phyloP scores from a whole-genome alignment of 2,329 filamentous ascomycete species.

The Bisporella sp. region DNA sequence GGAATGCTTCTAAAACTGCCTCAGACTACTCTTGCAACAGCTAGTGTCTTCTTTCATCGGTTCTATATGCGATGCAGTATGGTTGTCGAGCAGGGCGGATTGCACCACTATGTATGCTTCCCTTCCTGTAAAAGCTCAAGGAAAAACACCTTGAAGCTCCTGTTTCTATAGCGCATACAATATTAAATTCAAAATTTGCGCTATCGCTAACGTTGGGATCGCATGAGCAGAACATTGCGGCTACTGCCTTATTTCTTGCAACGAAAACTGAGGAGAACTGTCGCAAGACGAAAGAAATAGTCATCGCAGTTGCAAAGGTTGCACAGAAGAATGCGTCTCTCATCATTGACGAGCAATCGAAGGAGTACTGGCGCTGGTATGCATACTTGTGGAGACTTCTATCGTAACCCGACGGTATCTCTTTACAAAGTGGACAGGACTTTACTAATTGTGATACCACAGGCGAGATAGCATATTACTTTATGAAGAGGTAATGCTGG shows the following conservation, averaged over 20 bases:
- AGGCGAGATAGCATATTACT: slow-evolving; percentile 78
- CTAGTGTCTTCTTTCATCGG: slow-evolving; percentile 89
- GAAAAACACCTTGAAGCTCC: background rate
- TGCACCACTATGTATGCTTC: slow-evolving; percentile 80
- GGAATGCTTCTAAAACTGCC: slow-evolving; percentile 89
- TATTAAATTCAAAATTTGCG: too few species aligned
- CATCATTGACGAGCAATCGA: slow-evolving; percentile 90
- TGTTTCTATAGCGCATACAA: too few species aligned
- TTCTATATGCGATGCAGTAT: slow-evolving; percentile 90
- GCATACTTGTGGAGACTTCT: background rate
- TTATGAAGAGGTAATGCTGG: slow-evolving; percentile 88
- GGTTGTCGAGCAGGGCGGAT: slow-evolving; percentile 65
- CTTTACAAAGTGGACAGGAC: too few species aligned
- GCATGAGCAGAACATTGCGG: slow-evolving; percentile 63
- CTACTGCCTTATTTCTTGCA: slow-evolving; percentile 84
- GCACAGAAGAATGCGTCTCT: slow-evolving; percentile 91
- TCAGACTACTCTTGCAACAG: slow-evolving; percentile 86
- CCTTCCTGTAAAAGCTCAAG: background rate
- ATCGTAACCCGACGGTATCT: too few species aligned
- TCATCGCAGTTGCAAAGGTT: slow-evolving; percentile 87
- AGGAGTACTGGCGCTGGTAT: slow-evolving; percentile 95
- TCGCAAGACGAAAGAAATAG: slow-evolving; percentile 89
- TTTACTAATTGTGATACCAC: background rate
- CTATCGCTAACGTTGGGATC: slow-evolving; percentile 6
- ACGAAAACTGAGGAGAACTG: slow-evolving; percentile 98